Evolutionary conservation across 164 flowering plant genomes (phyloP), one percentile per base, ranked within the genome.

Genomic region (Magnolia kwangsiensis): DNA sequence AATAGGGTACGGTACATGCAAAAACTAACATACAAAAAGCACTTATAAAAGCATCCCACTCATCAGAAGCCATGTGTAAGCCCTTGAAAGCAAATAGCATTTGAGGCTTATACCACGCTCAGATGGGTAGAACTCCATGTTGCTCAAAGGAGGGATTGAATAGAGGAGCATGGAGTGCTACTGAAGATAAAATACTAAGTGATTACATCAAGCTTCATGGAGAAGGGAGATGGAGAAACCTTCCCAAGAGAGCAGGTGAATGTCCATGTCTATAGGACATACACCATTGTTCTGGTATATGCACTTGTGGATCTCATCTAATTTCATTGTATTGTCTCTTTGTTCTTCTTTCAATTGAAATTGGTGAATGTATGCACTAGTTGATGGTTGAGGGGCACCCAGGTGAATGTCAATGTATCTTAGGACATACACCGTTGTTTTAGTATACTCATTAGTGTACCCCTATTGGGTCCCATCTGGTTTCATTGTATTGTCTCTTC

Each of bases 101-200:
- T 29, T 67, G 71, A 67, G 71, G 8, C n/a, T 67, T 11, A 65
- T 27, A 0, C 29, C 14, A 67, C 70, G 37, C 70, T 18, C 11
- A 75, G 72, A 83, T 83, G 86, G 86, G 82, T 13, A 72, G 84
- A 55, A 81, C 81, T 13, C 84, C 86, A 27, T 79, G 81, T 69
- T 79, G 80, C 71, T 68, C 82, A 4, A 79, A 83, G 69, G 81
- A 79, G 20, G 86, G 82, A 1, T 16, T 81, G 51, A 81, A 79
- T 24, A 81, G 81, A 79, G 86, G 86, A 67, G 82, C 86, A 10
- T 83, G 86, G 86, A 77, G 81, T 77, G 82, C 84, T 23, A n/a
- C 37, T 2, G 86, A 83, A 74, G 86, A 83, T 58, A 69, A 77
- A 67, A 51, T 81, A 2, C 82, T 83, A 14, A 65, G n/a, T 9